These are phyloP conservation scores for Sungouiella blattae DNA, from an alignment of 805 yeast species.

Conservation along the genomic window DNA sequence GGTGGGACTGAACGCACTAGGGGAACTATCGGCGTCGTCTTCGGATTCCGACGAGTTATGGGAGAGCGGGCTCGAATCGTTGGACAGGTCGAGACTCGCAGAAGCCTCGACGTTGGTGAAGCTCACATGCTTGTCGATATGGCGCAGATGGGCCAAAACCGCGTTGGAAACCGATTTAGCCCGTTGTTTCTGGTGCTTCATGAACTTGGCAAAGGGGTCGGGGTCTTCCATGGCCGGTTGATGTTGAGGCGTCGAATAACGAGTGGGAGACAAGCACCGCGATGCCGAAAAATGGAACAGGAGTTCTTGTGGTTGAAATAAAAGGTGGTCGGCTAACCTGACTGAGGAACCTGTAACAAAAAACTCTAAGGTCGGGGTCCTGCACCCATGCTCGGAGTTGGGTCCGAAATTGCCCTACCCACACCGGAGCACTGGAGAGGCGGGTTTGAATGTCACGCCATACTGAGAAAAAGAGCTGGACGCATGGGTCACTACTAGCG, in stretches of 20 bases:
- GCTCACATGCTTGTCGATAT: slow-evolving; percentile 19
- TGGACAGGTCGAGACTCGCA: background rate
- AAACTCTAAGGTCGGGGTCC: no score
- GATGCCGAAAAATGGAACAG: no score
- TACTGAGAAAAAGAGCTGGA: no score
- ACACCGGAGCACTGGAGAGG: no score
- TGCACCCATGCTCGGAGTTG: no score
- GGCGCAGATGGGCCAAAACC: slow-evolving; percentile 18
- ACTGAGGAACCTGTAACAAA: no score
- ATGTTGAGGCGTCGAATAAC: slow-evolving; percentile 2
- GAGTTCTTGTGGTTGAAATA: no score
- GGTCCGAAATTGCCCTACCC: no score
- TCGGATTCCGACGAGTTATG: background rate
- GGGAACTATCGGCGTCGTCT: background rate
- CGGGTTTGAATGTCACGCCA: no score
- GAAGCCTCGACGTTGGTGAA: slow-evolving; percentile 13
- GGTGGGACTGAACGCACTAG: background rate
- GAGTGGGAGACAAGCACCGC: background rate
- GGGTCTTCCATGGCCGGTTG: slow-evolving; percentile 1
- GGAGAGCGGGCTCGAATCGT: background rate
- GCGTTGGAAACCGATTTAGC: slow-evolving; percentile 25
- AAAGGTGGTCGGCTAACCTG: no score
- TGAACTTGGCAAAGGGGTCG: slow-evolving; percentile 1
- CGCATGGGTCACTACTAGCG: no score
- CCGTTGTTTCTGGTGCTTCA: slow-evolving; percentile 7